Evolutionary conservation across 2,329 filamentous ascomycete genomes (phyloP).

Genomic region (Aphanocladium album): DNA sequence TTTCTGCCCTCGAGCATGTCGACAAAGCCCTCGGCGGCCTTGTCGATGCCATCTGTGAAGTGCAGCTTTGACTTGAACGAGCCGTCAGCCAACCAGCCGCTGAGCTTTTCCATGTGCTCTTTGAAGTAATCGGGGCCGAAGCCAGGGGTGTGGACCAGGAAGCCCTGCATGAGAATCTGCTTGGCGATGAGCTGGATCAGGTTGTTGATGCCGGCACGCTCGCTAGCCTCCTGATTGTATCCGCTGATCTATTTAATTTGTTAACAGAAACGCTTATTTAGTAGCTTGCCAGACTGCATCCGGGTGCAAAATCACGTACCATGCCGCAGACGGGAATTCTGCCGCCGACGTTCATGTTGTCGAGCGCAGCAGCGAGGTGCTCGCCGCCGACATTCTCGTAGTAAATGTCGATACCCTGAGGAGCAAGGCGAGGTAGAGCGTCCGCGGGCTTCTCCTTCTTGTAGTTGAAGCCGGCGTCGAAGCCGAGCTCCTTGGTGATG

Average conservation of each 20-base stretch:
- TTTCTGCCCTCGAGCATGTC: slow-evolving; percentile 74
- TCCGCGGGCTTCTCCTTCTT: slow-evolving; percentile 70
- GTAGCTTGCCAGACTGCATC: too few relatives aligned
- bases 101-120: slow-evolving; percentile 71
- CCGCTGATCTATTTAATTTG: slow-evolving; percentile 58
- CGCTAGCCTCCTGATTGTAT: slow-evolving; percentile 57
- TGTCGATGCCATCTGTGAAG: slow-evolving; percentile 72
- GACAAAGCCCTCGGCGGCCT: slow-evolving; percentile 67
- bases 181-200: slow-evolving; percentile 61
- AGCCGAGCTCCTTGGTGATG: slow-evolving; percentile 45
- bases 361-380: slow-evolving; percentile 43
- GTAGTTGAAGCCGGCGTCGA: slow-evolving; percentile 73
- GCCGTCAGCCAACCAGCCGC: slow-evolving; percentile 71
- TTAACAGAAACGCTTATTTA: too few relatives aligned
- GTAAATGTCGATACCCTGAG: slow-evolving; percentile 69
- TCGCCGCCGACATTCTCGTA: slow-evolving; percentile 52
- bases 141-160: slow-evolving; percentile 62
- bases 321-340: slow-evolving; percentile 62
- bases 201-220: slow-evolving; percentile 64
- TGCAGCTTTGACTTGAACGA: slow-evolving; percentile 65
- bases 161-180: slow-evolving; percentile 67
- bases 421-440: slow-evolving; percentile 65
- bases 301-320: slow-evolving; percentile 30
- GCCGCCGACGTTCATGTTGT: slow-evolving; percentile 53
- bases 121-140: slow-evolving; percentile 61